phyloP scores from a whole-genome alignment of 2,329 filamentous ascomycete species.

The Fusarium sp. region DNA sequence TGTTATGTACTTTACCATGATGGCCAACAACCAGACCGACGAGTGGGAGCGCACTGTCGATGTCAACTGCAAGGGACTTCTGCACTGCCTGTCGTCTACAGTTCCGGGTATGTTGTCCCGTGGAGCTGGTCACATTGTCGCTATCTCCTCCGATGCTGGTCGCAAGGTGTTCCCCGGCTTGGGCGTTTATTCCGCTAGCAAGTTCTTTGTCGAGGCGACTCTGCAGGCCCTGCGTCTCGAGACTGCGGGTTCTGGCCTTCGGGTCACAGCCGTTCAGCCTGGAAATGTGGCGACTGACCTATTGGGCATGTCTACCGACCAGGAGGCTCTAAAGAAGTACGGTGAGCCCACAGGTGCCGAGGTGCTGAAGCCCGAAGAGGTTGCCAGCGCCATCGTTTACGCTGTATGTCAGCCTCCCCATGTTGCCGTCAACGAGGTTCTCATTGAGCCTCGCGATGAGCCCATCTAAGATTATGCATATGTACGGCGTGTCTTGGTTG shows the following conservation, averaged over 20 bases:
- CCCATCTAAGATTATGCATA: conserved; percentile 64
- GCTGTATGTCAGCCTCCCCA: conserved; percentile 79
- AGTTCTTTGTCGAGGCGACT: conserved; percentile 87
- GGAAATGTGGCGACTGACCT: conserved; percentile 81
- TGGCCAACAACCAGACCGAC: conserved; percentile 78
- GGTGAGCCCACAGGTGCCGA: conserved; percentile 80
- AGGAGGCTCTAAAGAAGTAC: conserved; percentile 81
- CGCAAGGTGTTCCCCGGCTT: conserved; percentile 85
- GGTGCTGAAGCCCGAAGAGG: conserved; percentile 78
- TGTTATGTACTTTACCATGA: conserved; percentile 92
- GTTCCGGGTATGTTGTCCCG: conserved; percentile 79
- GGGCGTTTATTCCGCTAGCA: conserved; percentile 84
- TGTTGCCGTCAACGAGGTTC: conserved; percentile 82
- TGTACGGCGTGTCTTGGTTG: conserved; percentile 4
- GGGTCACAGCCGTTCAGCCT: conserved; percentile 80
- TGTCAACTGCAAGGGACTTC: conserved; percentile 86
- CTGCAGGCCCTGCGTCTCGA: conserved; percentile 80
- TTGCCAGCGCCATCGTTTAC: conserved; percentile 78
- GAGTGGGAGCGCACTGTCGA: conserved; percentile 87
- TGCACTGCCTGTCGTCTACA: conserved; percentile 76
- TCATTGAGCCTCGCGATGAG: conserved; percentile 82
- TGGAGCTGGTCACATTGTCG: conserved; percentile 77
- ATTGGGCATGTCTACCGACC: conserved; percentile 78
- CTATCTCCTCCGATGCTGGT: conserved; percentile 84
- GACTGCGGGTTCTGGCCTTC: conserved; percentile 77